Base-by-base conservation (phyloP, 2,329 filamentous ascomycete genomes). In the Pseudogymnoascus sp. region DNA sequence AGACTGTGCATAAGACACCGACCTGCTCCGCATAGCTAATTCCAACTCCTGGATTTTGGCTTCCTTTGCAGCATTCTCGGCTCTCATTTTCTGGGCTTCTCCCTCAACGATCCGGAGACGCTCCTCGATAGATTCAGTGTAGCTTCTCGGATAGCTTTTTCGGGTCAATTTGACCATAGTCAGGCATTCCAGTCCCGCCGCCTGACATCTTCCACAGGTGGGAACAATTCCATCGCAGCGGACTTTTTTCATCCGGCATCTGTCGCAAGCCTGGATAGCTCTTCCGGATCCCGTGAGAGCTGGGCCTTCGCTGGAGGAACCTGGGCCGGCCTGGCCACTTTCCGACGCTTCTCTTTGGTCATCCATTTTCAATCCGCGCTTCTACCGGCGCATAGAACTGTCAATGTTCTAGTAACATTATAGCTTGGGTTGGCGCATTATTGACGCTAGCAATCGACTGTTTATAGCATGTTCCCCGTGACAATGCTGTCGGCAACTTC, bases 41-140 rank as follows among this genome's bases (percentile, higher is more conserved):
- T 64, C 63, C 33, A 64, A 30, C 37, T 64, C 63, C 25, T 60
- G 63, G 37, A 64, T 63, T 25, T 60, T 60, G 22, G 33, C 33
- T 14, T 64, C 63, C 30, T 64, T 64, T 16, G 37, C 35, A 25
- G 63, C 57, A 33, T 62, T 64, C 16, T 41, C 38, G 4, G 36
- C 62, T n/a, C 38, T 33, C 28, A 64, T 30, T 54, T 63, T 58
- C 16, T 60, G 63, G 6, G 57, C 59, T 61, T 64, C 62, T 16
- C 57, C 63, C 35, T 64, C 63, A n/a, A 62, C n/a, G 39, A 61
- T 43, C 16, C 63, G 50, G 4, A 64, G 41, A 14, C 63, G 63
- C 41, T 64, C 60, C 35, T 64, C 62, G 25, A 64, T 63, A 2
- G 62, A 63, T 50, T 64, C 63, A 2, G 63, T 64, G 38, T 63